Evolutionary conservation across 2,329 filamentous ascomycete genomes (phyloP), one percentile per base, ranked within the genome.

Genomic region (Colletotrichum orbiculare): DNA sequence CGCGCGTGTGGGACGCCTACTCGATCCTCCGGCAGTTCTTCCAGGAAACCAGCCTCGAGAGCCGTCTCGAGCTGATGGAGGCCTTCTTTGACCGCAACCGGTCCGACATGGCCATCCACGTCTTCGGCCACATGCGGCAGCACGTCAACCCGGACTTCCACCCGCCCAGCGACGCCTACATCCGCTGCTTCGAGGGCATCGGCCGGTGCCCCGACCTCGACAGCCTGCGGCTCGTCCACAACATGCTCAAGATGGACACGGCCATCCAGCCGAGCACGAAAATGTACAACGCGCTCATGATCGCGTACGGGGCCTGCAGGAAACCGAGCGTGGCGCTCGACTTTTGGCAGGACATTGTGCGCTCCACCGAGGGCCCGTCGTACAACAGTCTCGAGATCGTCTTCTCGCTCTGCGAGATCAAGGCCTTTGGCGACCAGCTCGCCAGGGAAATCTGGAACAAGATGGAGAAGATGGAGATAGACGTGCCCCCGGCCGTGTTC

Each of bases 101-200:
- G 10, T 85, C 92, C 11, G 94, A 98, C 72, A 94, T 97, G 85
- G 94, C 92, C 3, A 89, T 88, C 50, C 85, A 94, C 67, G 89
- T 97, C 39, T 97, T 99, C 77, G 92, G 92, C 12, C 93, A 97
- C 75, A 98, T 98, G 94, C 91, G 94, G n/a, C 85, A 91, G 54
- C 90, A 94, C 68, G 83, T 85, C 33, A 87, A 89, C 62, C 79
- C 80, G 3, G 78, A 81, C 2, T 86, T 87, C 25, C 87, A 91
- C 1, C 93, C 96, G 0, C 89, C 83, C 3, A 77, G 86, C 9
- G 89, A 92, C 48, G 91, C 91, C 6, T 99, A 99, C 73, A 85
- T 92, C 4, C 80, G 84, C 39, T 94, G 90, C 67, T 90, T 98
- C 62, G 87, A 92, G 65, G 92, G 93, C 2, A 86, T 97, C 33